Evolutionary conservation across 2,329 filamentous ascomycete genomes (phyloP).

Genomic region (Alternaria novae-zelandiae): DNA sequence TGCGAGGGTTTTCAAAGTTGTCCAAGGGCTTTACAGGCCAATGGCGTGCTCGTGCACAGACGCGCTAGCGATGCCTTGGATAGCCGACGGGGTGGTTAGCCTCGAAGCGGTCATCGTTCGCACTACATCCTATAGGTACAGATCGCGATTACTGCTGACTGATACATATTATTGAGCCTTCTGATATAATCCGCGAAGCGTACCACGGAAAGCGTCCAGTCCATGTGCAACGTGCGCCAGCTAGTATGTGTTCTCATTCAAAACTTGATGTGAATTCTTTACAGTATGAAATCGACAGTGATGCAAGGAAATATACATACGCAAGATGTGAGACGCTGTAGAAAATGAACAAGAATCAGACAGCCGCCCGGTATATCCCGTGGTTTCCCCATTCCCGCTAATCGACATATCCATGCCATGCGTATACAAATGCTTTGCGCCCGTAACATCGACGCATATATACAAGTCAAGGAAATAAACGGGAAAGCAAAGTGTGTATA

Average conservation of each 20-base stretch:
- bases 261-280: neutral
- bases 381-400: neutral
- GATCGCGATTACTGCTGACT: neutral
- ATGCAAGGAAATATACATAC: neutral
- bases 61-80: slow-evolving; percentile 15
- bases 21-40: slow-evolving; percentile 10
- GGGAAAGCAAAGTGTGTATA: neutral
- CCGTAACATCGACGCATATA: neutral
- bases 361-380: slow-evolving; percentile 9
- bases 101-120: slow-evolving; percentile 15
- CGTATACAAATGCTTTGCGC: neutral
- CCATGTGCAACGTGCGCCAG: neutral
- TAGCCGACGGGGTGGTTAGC: slow-evolving; percentile 17
- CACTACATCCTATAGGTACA: slow-evolving; percentile 1
- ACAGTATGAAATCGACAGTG: neutral
- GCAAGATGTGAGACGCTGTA: neutral
- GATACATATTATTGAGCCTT: neutral
- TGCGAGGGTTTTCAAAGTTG: neutral
- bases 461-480: neutral
- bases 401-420: slow-evolving; percentile 1
- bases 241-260: neutral
- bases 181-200: neutral
- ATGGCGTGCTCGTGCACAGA: slow-evolving; percentile 34
- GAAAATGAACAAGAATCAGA: slow-evolving; percentile 3
- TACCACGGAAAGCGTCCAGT: neutral